phyloP scores from a whole-genome alignment of 73 alveolate genomes.

The Loxodes magnus region DNA sequence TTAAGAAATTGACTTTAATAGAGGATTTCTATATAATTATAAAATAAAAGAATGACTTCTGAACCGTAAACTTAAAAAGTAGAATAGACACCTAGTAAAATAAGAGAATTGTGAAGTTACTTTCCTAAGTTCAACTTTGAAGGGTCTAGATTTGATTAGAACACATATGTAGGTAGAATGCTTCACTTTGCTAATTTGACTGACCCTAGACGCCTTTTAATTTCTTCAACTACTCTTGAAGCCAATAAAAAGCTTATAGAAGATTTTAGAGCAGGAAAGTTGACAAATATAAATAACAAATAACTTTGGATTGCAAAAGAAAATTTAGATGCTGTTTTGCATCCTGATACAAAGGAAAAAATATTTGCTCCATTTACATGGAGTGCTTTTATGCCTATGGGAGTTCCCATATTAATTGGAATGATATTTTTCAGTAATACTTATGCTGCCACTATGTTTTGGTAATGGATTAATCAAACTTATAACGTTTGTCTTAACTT shows the following conservation, averaged over 20 bases:
- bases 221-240: too few species aligned
- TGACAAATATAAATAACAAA: not conserved
- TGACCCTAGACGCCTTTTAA: too few species aligned
- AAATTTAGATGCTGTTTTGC: constrained; percentile 26
- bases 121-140: too few species aligned
- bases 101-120: too few species aligned
- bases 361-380: constrained; percentile 29
- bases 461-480: constrained; percentile 51
- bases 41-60: too few species aligned
- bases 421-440: constrained; percentile 46
- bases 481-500: constrained; percentile 50
- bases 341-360: constrained; percentile 50
- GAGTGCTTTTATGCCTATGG: constrained; percentile 39
- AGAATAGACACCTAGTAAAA: too few species aligned
- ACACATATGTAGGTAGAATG: too few species aligned
- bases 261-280: not conserved
- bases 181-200: too few species aligned
- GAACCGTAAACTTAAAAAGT: too few species aligned
- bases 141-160: too few species aligned
- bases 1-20: too few species aligned
- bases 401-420: constrained; percentile 45
- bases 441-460: constrained; percentile 24
- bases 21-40: too few species aligned
- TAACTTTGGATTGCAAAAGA: constrained; percentile 19
- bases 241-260: constrained; percentile 16